phyloP scores from a whole-genome alignment of 1,284 basidiomycete genomes.

The Rhodofomes roseus region DNA sequence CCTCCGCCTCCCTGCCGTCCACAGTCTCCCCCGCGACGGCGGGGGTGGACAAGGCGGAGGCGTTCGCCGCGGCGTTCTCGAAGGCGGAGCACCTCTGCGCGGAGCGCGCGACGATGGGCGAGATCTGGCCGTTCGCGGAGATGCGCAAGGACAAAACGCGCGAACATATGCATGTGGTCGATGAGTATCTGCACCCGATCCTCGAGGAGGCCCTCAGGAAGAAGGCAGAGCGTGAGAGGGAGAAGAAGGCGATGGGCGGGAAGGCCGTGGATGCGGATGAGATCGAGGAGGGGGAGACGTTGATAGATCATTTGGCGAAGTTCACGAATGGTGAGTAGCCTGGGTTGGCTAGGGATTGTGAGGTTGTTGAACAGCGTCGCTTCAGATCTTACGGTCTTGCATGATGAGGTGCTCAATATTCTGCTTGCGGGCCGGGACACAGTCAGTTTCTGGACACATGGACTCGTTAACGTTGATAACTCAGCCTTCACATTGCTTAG shows the following conservation, averaged over 20 bases:
- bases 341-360: background rate
- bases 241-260: constrained; percentile 10
- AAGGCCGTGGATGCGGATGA: constrained; percentile 9
- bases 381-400: constrained; percentile 18
- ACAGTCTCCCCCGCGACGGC: background rate
- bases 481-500: no score
- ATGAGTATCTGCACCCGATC: constrained; percentile 37
- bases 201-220: constrained; percentile 33
- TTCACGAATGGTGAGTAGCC: constrained; percentile 20
- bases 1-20: constrained; percentile 2
- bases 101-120: constrained; percentile 29
- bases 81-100: constrained; percentile 31
- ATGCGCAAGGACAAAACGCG: constrained; percentile 29
- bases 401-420: constrained; percentile 36
- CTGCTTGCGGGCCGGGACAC: constrained; percentile 37
- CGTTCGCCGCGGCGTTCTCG: constrained; percentile 38
- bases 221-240: constrained; percentile 14
- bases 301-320: constrained; percentile 35
- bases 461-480: no score
- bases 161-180: constrained; percentile 30
- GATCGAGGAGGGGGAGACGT: constrained; percentile 24
- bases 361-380: background rate
- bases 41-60: constrained; percentile 11
- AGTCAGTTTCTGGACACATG: constrained; percentile 22
- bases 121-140: constrained; percentile 30